Percentiles rank a stretch among this genome's conserved stretches.
phyloP scores from a whole-genome alignment of 2,329 filamentous ascomycete species.

The Colletotrichum chrysophilum region DNA sequence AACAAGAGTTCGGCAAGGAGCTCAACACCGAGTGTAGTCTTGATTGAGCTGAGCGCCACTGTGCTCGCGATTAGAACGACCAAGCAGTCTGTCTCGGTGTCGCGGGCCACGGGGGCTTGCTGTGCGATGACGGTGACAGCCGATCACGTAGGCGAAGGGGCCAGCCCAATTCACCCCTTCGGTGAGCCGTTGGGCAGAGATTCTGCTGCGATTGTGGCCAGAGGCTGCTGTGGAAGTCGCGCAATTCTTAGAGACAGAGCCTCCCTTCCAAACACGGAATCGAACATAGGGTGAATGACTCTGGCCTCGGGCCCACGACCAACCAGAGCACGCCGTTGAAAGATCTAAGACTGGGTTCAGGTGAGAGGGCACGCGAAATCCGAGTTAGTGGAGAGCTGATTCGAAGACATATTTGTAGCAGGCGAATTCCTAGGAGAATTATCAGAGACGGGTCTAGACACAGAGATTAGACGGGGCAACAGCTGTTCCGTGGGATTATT shows the following conservation, averaged over 20 bases:
- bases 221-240: slow-evolving; percentile 22
- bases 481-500: background rate
- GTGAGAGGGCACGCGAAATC: background rate
- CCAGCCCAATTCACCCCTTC: slow-evolving; percentile 27
- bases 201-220: background rate
- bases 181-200: slow-evolving; percentile 31
- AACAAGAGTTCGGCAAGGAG: background rate
- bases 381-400: background rate
- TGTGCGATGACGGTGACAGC: slow-evolving; percentile 35
- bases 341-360: slow-evolving; percentile 18
- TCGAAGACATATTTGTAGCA: background rate
- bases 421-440: background rate
- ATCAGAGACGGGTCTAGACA: background rate
- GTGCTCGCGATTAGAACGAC: slow-evolving; percentile 27
- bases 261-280: slow-evolving; percentile 22
- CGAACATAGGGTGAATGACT: slow-evolving; percentile 31
- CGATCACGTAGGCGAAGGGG: slow-evolving; percentile 21
- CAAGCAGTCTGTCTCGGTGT: slow-evolving; percentile 36
- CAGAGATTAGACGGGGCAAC: background rate
- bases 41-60: slow-evolving; percentile 31
- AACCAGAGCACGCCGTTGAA: slow-evolving; percentile 23
- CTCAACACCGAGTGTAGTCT: slow-evolving; percentile 19
- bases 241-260: slow-evolving; percentile 19
- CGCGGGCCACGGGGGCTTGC: slow-evolving; percentile 33
- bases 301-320: slow-evolving; percentile 30